phyloP scores from a whole-genome alignment of 2,329 filamentous ascomycete genomes.

The Torrubiellomyces zombiae region DNA sequence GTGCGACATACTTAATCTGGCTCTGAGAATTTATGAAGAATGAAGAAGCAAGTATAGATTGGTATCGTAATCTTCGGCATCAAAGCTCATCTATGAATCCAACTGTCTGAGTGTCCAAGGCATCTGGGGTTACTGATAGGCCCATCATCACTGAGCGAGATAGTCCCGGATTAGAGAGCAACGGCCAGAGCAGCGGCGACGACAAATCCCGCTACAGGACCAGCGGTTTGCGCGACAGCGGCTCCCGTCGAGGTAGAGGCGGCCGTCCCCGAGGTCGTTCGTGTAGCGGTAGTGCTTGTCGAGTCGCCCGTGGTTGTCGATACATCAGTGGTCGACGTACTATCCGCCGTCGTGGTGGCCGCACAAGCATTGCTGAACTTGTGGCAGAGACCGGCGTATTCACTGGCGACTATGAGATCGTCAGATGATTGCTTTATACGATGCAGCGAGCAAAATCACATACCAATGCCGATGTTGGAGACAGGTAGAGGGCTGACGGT shows the following conservation, averaged over 20 bases:
- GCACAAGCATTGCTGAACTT: slow-evolving; percentile 13
- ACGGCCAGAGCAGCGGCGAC: slow-evolving; percentile 9
- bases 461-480: slow-evolving; percentile 11
- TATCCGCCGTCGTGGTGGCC: slow-evolving; percentile 4
- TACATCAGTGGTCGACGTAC: slow-evolving; percentile 1
- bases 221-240: slow-evolving; percentile 7
- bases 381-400: slow-evolving; percentile 14
- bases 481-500: slow-evolving; percentile 12
- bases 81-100: no score
- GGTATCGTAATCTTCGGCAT: no score
- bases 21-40: no score
- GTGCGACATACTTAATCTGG: slow-evolving; percentile 1
- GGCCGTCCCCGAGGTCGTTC: no score
- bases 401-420: slow-evolving; percentile 10
- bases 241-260: slow-evolving; percentile 5
- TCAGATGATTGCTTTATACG: slow-evolving; percentile 1
- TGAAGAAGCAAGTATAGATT: no score
- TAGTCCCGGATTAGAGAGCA: slow-evolving; percentile 12
- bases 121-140: no score
- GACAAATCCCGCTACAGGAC: slow-evolving; percentile 9
- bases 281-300: neutral
- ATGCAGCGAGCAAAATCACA: neutral
- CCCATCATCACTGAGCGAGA: no score
- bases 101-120: no score
- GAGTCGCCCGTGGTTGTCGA: neutral